phyloP scores from a whole-genome alignment of 129 eudicot genomes.

The Arctium minus region DNA sequence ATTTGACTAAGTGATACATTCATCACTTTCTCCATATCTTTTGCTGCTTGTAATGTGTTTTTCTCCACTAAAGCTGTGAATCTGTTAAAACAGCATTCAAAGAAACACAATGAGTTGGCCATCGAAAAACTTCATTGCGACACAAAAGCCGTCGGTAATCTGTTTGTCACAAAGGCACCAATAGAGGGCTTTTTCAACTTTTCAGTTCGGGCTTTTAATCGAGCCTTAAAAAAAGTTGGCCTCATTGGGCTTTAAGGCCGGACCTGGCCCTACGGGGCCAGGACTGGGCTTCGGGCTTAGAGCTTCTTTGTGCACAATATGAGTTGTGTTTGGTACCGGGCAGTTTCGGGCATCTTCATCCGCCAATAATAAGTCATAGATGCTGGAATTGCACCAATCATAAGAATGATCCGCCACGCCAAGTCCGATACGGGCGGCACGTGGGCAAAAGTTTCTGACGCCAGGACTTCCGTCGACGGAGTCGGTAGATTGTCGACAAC shows the following conservation, averaged over 20 bases:
- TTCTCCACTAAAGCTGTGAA: constrained; percentile 45
- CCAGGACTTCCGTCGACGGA: background rate
- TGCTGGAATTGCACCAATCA: constrained; percentile 51
- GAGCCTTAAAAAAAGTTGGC: background rate
- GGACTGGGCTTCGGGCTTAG: no score
- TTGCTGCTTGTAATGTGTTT: constrained; percentile 34
- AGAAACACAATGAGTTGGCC: constrained; percentile 11
- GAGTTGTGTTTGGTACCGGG: constrained; percentile 23
- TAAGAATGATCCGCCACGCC: constrained; percentile 48
- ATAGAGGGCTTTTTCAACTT: no score
- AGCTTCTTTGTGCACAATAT: no score
- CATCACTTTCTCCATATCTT: constrained; percentile 38
- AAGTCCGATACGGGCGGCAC: constrained; percentile 32
- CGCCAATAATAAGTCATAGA: constrained; percentile 47
- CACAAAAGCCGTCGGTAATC: background rate
- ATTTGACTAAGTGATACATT: constrained; percentile 22
- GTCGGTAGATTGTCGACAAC: background rate
- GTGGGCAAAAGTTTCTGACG: background rate
- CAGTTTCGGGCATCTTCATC: constrained; percentile 55
- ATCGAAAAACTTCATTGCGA: background rate
- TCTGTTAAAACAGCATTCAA: constrained; percentile 17
- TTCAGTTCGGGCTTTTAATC: background rate
- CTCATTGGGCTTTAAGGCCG: background rate
- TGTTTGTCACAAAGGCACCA: background rate
- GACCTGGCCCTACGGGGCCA: background rate